Percentiles rank a stretch among this genome's conserved stretches.
Evolutionary conservation across 345 rosid genomes (phyloP).

Genomic region (Raphanus raphanistrum): DNA sequence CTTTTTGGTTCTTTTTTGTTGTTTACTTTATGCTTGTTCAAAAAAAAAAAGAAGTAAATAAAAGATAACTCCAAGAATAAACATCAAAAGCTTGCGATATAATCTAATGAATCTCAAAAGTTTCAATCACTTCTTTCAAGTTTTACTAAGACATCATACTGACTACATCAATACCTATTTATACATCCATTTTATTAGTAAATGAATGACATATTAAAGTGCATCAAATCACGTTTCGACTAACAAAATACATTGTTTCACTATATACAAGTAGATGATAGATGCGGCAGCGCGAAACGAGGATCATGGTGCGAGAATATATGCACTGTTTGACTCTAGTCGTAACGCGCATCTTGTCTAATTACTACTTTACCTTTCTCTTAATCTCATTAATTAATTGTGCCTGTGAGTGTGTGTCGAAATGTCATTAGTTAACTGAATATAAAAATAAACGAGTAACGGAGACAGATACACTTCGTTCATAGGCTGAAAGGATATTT

Average conservation of each 20-base stretch:
- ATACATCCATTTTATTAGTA: neutral
- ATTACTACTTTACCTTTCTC: neutral
- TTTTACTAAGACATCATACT: neutral
- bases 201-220: neutral
- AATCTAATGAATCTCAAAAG: neutral
- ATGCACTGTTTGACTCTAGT: conserved; percentile 36
- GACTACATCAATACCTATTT: neutral
- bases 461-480: conserved; percentile 4
- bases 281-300: conserved; percentile 36
- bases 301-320: conserved; percentile 41
- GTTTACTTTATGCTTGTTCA: neutral
- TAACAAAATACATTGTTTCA: neutral
- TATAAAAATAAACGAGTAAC: neutral
- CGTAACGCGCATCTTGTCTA: neutral
- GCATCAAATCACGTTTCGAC: neutral
- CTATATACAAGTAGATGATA: conserved; percentile 1
- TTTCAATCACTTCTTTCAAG: neutral
- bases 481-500: neutral
- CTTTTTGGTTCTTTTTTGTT: conserved; percentile 12
- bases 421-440: neutral
- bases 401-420: neutral
- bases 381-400: neutral
- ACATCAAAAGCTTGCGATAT: neutral
- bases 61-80: conserved; percentile 3
- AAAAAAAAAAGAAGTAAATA: neutral